A percentile compares a stretch with the other conserved stretches of the same genome.
Conservation (phyloP, 2,329 filamentous ascomycete species). For the Neonectria neomacrospora region DNA sequence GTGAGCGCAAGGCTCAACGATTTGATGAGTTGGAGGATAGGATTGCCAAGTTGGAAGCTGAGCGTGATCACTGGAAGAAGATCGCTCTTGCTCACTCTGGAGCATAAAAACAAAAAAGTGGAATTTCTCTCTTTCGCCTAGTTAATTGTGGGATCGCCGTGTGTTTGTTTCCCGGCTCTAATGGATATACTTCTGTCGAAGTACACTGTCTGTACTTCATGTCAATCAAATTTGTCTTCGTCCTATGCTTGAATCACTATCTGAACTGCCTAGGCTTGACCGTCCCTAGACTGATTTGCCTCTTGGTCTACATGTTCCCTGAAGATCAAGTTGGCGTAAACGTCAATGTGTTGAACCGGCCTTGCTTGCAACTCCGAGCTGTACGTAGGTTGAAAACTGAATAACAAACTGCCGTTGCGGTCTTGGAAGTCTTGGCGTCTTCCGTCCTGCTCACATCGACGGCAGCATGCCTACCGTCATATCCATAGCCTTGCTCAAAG, state of each 20-base stretch:
- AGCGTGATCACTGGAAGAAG: conserved; percentile 74
- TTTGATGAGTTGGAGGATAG: conserved; percentile 79
- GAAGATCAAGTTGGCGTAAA: not conserved
- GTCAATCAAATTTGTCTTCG: not conserved
- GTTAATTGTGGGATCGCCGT: conserved; percentile 20
- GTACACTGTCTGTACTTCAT: conserved; percentile 2
- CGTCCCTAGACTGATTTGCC: no score
- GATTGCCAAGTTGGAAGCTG: conserved; percentile 75
- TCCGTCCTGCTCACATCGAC: not conserved
- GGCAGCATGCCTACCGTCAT: not conserved
- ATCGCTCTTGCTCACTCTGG: conserved; percentile 59
- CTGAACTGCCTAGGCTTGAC: not conserved
- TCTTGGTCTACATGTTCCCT: no score
- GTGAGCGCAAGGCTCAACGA: conserved; percentile 83
- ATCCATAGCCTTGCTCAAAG: not conserved
- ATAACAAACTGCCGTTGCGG: not conserved
- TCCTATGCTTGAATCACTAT: not conserved
- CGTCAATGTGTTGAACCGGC: not conserved
- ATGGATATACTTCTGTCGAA: not conserved
- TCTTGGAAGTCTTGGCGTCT: not conserved
- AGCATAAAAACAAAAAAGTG: conserved; percentile 48
- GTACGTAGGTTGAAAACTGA: not conserved
- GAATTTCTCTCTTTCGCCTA: conserved; percentile 46
- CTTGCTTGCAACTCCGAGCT: no score
- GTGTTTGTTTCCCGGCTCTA: conserved; percentile 14